phyloP scores from a whole-genome alignment of 805 yeast species.

The Saccharomycopsis babjevae region DNA sequence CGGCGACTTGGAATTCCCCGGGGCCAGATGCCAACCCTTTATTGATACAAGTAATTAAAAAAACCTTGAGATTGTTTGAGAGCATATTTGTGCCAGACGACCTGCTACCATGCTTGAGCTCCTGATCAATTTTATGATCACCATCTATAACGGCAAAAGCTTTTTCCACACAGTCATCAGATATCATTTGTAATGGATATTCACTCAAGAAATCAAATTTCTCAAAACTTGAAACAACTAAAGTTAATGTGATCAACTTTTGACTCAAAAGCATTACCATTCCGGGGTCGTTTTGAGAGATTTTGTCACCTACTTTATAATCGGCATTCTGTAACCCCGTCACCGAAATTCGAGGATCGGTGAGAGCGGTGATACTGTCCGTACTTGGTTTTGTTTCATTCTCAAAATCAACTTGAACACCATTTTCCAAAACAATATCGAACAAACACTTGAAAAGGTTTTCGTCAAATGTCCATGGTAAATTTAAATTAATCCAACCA shows the following conservation, averaged over 20 bases:
- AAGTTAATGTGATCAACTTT: conserved; percentile 11
- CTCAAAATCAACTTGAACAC: neutral
- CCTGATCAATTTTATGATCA: neutral
- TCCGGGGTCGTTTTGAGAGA: neutral
- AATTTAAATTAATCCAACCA: neutral
- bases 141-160: neutral
- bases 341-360: neutral
- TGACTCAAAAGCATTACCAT: conserved; percentile 3
- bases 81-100: neutral
- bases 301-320: neutral
- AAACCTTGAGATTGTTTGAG: neutral
- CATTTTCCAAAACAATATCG: neutral
- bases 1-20: neutral
- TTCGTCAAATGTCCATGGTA: neutral
- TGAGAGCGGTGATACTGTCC: neutral
- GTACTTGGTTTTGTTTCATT: neutral
- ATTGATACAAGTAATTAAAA: neutral
- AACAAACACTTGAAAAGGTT: neutral
- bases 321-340: neutral
- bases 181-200: neutral
- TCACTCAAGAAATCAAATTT: neutral
- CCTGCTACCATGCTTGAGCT: neutral
- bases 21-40: neutral
- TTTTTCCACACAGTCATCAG: neutral
- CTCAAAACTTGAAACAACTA: neutral